phyloP scores from a whole-genome alignment of 2,329 filamentous ascomycete species.

The Fusarium scirpi region DNA sequence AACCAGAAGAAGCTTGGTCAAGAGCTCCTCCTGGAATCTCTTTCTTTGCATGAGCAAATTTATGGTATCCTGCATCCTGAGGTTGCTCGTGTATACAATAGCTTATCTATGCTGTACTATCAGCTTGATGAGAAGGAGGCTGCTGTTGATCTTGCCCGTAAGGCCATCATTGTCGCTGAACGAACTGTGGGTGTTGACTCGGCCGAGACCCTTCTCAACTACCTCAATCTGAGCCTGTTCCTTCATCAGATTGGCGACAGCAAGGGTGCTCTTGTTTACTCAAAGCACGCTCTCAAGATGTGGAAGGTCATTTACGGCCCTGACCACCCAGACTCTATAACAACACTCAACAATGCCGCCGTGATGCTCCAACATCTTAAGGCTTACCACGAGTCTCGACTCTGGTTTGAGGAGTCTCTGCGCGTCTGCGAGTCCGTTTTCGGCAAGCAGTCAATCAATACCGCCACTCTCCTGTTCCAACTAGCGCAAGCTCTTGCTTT shows the following conservation, averaged over 20 bases:
- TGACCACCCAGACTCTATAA: constrained; percentile 96
- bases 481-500: constrained; percentile 93
- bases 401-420: constrained; percentile 97
- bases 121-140: constrained; percentile 98
- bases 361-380: constrained; percentile 98
- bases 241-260: constrained; percentile 94
- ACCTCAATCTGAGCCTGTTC: constrained; percentile 94
- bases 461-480: constrained; percentile 95
- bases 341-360: constrained; percentile 97
- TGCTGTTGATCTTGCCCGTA: constrained; percentile 93
- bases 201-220: constrained; percentile 92
- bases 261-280: constrained; percentile 85
- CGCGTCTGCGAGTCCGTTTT: constrained; percentile 90
- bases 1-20: constrained; percentile 96
- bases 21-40: constrained; percentile 93
- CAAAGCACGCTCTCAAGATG: constrained; percentile 90
- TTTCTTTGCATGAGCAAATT: constrained; percentile 97
- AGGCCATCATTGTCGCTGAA: constrained; percentile 96
- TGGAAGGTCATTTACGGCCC: constrained; percentile 98
- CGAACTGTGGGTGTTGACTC: constrained; percentile 94
- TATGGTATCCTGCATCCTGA: constrained; percentile 98
- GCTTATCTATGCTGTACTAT: constrained; percentile 94
- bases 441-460: constrained; percentile 90
- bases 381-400: constrained; percentile 90
- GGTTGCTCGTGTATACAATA: constrained; percentile 94